phyloP scores from a whole-genome alignment of 129 eudicot species.

The Tagetes erecta region DNA sequence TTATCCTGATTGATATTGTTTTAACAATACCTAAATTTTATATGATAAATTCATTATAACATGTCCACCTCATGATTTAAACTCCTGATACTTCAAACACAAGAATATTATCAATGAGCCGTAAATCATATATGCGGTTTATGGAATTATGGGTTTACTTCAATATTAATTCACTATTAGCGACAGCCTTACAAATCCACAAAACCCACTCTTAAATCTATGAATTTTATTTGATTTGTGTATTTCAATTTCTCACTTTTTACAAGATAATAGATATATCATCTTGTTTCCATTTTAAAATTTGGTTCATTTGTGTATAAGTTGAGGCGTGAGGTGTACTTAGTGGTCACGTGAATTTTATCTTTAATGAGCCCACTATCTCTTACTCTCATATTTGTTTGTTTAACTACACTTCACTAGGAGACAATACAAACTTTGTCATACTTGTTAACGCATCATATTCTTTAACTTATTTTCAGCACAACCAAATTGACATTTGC shows the following conservation, averaged over 20 bases:
- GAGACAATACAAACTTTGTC: slow-evolving; percentile 1
- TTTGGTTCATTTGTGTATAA: slow-evolving; percentile 1
- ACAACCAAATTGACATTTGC: not conserved
- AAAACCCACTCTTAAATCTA: not conserved
- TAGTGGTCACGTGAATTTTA: not conserved
- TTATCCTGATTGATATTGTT: too few relatives aligned
- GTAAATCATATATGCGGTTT: too few relatives aligned
- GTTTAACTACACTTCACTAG: not conserved
- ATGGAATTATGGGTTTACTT: too few relatives aligned
- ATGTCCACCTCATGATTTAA: too few relatives aligned
- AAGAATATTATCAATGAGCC: too few relatives aligned
- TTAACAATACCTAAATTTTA: too few relatives aligned
- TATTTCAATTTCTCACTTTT: not conserved
- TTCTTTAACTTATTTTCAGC: not conserved
- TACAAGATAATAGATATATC: not conserved
- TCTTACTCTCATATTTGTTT: not conserved
- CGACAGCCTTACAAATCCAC: not conserved
- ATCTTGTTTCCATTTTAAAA: not conserved
- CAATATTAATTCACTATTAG: too few relatives aligned
- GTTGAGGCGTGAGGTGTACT: not conserved
- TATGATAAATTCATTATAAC: too few relatives aligned
- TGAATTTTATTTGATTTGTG: not conserved
- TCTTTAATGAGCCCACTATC: not conserved
- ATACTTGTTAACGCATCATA: not conserved
- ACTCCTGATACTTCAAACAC: too few relatives aligned